Evolutionary conservation across 495 filamentous ascomycete genomes (phyloP).

Genomic region (Ascobolus immersus): DNA sequence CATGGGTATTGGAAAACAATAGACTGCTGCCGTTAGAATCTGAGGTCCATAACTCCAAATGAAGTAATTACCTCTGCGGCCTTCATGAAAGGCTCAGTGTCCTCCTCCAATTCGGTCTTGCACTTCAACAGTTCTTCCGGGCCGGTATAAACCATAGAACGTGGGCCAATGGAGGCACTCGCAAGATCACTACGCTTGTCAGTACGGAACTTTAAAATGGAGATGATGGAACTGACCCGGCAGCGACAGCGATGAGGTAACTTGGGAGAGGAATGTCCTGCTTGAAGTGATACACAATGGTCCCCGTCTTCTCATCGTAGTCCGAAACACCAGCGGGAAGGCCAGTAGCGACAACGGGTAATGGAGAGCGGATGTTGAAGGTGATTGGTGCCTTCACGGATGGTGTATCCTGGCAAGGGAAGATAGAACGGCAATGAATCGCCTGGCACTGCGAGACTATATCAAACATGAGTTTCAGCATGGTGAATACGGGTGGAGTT

Average conservation of each 20-base stretch:
- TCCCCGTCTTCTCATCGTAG: constrained; percentile 23
- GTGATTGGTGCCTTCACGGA: constrained; percentile 77
- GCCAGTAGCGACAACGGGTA: constrained; percentile 73
- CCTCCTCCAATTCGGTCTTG: constrained; percentile 69
- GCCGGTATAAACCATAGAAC: constrained; percentile 58
- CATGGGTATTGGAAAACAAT: constrained; percentile 73
- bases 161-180: constrained; percentile 57
- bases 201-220: constrained; percentile 20
- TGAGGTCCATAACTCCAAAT: constrained; percentile 1
- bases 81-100: constrained; percentile 74
- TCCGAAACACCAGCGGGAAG: constrained; percentile 30
- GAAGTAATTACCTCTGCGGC: constrained; percentile 37
- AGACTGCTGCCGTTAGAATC: constrained; percentile 19
- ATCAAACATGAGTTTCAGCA: not conserved
- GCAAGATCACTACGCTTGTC: too few relatives aligned
- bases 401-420: constrained; percentile 91
- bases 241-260: constrained; percentile 79
- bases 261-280: constrained; percentile 81
- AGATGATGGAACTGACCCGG: too few relatives aligned
- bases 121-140: constrained; percentile 63
- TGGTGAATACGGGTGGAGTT: constrained; percentile 5
- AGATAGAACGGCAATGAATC: constrained; percentile 75
- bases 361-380: constrained; percentile 63
- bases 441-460: constrained; percentile 83
- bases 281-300: constrained; percentile 50